Base-by-base conservation (phyloP, 371 early-diverging fungal genomes). In the Mucor mucedo region DNA sequence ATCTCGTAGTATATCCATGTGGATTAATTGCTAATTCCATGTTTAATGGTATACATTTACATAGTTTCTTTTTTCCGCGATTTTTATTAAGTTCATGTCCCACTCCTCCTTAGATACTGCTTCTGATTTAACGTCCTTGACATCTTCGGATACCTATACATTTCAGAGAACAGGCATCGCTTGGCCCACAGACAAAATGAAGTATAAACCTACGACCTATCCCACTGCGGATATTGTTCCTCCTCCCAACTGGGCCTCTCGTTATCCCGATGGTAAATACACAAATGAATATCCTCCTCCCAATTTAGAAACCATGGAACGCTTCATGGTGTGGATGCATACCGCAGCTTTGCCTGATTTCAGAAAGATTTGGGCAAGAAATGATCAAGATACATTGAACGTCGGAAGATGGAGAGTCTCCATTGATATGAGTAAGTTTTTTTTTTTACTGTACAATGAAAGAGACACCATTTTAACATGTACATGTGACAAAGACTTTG, bases 271-370 rank as follows among this genome's bases (percentile, higher is more conserved):
- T 60, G 91, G 90, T 4, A 53, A 48, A 27, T 91, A 89, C 63
- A 76, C 77, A n/a, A 83, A 63, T 21, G 77, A 78, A 32, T 47
- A 78, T 53, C 85, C 84, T 38, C 91, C 92, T 32, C 95, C 93
- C 5, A 86, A 94, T 57, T 71, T 92, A 29, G 68, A 80, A 9
- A 69, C 65, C 13, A 83, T 89, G 78, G 93, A 98, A 78, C 84
- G 91, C 49, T 91, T 99, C 66, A 92, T 95, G 77, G 98, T 98
- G n/a, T 99, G 99, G 99, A 98, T 99, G 96, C 89, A 96, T 49
- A 91, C 94, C 0, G 94, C 98, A 6, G 97, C 97, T 0, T 82
- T 98, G 60, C 97, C 99, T 45, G 94, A 89, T 55, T 99, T 99
- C 78, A 87, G 98, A 52, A 99, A 99, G 78, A 82, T 98, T 40